Evolutionary conservation across 352 stramenopile genomes (phyloP).

Genomic region (Phytopythium helicoides): DNA sequence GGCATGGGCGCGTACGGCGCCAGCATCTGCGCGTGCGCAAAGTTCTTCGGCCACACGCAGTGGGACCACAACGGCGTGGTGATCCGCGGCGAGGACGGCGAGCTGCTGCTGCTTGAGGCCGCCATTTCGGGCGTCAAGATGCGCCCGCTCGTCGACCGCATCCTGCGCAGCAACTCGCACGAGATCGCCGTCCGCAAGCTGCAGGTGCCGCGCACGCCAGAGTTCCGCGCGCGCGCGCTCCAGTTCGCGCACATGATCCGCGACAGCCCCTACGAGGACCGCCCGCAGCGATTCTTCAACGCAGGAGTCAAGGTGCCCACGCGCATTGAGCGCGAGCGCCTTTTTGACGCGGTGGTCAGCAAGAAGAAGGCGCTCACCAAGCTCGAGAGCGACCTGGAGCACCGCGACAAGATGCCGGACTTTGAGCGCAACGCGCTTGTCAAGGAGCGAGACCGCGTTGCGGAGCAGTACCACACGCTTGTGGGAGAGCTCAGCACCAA

Average conservation of each 20-base stretch:
- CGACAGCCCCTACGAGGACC: constrained; percentile 79
- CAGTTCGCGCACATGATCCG: constrained; percentile 62
- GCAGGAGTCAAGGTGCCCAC: constrained; percentile 67
- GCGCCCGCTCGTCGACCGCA: constrained; percentile 70
- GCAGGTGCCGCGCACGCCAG: constrained; percentile 56
- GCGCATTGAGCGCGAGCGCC: constrained; percentile 62
- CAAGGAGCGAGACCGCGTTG: constrained; percentile 40
- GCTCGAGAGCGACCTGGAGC: constrained; percentile 60
- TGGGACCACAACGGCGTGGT: constrained; percentile 89
- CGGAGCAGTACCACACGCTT: constrained; percentile 55
- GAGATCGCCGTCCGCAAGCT: constrained; percentile 75
- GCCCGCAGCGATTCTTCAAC: constrained; percentile 71
- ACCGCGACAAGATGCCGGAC: constrained; percentile 62
- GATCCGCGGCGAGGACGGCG: constrained; percentile 34
- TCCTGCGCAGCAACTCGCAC: constrained; percentile 65
- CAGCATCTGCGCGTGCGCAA: constrained; percentile 74
- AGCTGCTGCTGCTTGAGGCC: constrained; percentile 74
- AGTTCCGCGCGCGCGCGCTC: constrained; percentile 55
- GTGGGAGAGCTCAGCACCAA: constrained; percentile 53
- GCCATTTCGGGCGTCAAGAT: constrained; percentile 82
- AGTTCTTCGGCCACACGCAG: constrained; percentile 77
- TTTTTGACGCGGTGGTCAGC: constrained; percentile 65
- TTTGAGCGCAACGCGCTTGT: constrained; percentile 78
- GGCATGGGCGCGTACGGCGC: constrained; percentile 77
- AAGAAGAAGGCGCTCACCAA: constrained; percentile 63